Evolutionary conservation across 2,329 filamentous ascomycete genomes (phyloP).

Genomic region (Eutypa lata): DNA sequence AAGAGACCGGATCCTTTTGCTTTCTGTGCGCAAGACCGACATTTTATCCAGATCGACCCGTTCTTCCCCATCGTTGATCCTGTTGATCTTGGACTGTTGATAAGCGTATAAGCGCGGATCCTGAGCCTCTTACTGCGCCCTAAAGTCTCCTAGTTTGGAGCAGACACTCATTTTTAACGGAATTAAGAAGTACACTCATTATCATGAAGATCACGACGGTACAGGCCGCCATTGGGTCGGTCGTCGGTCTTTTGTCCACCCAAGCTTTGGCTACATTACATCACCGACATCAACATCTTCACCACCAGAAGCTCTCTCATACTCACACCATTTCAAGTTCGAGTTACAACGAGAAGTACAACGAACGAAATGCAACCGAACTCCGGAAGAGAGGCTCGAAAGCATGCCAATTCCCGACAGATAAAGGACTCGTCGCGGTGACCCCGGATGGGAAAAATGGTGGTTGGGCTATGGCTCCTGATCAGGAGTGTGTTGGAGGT

Average conservation of each 20-base stretch:
- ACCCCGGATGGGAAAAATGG: constrained; percentile 63
- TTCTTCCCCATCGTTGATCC: constrained; percentile 13
- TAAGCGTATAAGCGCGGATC: constrained; percentile 1
- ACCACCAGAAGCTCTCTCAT: constrained; percentile 32
- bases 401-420: constrained; percentile 63
- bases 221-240: constrained; percentile 48
- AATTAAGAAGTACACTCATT: constrained; percentile 7
- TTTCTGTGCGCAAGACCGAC: neutral
- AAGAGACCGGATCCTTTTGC: neutral
- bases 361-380: constrained; percentile 21
- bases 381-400: constrained; percentile 50
- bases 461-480: constrained; percentile 78
- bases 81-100: constrained; percentile 10
- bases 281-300: constrained; percentile 34
- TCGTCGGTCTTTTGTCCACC: constrained; percentile 43
- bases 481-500: constrained; percentile 64
- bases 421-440: constrained; percentile 64
- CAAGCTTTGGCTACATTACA: constrained; percentile 34
- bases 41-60: neutral
- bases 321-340: constrained; percentile 20
- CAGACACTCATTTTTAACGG: constrained; percentile 15
- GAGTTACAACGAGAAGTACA: constrained; percentile 27
- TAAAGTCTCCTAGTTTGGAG: constrained; percentile 5
- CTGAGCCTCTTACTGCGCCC: constrained; percentile 1
- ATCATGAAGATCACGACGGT: constrained; percentile 54